Conservation (phyloP, 2,329 filamentous ascomycete genomes). For the Cladosporium sp. region DNA sequence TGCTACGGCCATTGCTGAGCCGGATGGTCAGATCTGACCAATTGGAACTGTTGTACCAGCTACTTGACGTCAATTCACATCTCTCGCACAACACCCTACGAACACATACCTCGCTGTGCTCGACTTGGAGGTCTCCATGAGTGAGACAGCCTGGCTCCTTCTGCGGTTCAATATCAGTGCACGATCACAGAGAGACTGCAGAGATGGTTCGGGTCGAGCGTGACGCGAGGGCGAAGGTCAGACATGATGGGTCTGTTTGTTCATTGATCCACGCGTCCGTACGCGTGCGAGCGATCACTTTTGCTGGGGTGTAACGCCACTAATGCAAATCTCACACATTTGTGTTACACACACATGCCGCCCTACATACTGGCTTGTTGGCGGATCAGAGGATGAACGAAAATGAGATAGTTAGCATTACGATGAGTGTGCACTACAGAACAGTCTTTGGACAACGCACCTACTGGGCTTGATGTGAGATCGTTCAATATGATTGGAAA, state of each 20-base stretch:
- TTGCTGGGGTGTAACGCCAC: background rate
- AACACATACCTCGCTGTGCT: background rate
- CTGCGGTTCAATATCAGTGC: background rate
- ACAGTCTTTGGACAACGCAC: background rate
- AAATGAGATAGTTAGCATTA: background rate
- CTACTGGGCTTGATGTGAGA: background rate
- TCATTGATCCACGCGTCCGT: background rate
- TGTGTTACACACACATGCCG: background rate
- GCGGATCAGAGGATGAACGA: background rate
- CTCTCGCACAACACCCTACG: background rate
- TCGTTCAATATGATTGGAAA: background rate
- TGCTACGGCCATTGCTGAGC: background rate
- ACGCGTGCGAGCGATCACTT: background rate
- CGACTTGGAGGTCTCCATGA: background rate
- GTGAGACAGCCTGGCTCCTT: background rate
- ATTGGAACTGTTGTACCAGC: background rate
- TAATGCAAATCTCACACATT: background rate
- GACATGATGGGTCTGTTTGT: background rate
- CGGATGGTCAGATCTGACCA: slow-evolving; percentile 4
- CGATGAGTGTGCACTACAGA: background rate
- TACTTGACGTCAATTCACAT: background rate
- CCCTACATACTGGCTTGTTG: background rate
- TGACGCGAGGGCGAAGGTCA: background rate
- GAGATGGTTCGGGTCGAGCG: background rate
- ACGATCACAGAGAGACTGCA: background rate